Base-by-base conservation (phyloP, 2,329 filamentous ascomycete species). In the Aureobasidium pullulans region DNA sequence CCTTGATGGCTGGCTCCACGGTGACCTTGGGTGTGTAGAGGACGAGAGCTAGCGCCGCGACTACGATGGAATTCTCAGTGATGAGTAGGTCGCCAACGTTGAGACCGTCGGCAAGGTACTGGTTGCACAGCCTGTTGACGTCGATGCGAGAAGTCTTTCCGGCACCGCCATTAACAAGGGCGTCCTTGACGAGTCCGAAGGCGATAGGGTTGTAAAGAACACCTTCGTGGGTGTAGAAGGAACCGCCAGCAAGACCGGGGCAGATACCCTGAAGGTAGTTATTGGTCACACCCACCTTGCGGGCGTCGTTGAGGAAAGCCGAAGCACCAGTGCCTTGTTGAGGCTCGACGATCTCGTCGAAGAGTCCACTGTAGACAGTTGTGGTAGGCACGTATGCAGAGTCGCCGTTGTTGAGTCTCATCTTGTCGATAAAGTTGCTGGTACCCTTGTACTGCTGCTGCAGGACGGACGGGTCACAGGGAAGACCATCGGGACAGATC, bases 301-400 rank as follows among this genome's bases (percentile, higher is more conserved):
- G 72, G 0, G 65, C 68, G 54, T 81, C 75, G n/a, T 68, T 58
- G 6, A 79, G 67, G 60, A 69, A 76, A 0, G 75, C 79, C 0
- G 80, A 83, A 0, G 80, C 80, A 2, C 66, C 64, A 0, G 68
- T 69, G 3, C 78, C 80, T 31, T 64, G 64, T 67, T 81, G 76
- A 1, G 79, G 81, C 67, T 81, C 67, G 1, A 83, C 79, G 53
- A 83, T 72, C 64, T 83, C 76, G 62, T 83, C 80, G 60, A 73
- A 68, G 50, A 74, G 67, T 11, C 71, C 69, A 0, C 76, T 78
- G 69, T 79, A 83, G 47, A 84, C 70, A 0, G 73, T 79, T 0
- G 81, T 83, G 0, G 80, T 83, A 0, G 80, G 79, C 0, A 84
- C 78, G 62, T 81, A 83, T 4, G 78, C 79, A 1, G 76, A 77